Conservation (phyloP, 768 basidiomycete genomes). For the Filobasidium wieringae region DNA sequence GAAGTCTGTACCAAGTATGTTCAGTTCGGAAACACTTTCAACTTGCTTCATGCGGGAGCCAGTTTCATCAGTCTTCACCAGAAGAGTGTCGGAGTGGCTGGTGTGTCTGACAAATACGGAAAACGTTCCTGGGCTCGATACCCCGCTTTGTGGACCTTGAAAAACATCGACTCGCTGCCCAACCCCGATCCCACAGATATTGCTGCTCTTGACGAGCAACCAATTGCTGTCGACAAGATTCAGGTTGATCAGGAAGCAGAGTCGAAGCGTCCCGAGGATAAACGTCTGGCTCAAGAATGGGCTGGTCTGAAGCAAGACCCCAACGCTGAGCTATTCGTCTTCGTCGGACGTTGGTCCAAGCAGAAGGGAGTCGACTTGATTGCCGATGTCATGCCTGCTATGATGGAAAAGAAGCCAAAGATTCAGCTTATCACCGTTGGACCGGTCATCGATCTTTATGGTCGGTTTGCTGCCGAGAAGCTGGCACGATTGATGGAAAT, state of each 20-base stretch:
- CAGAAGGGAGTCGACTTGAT: constrained; percentile 95
- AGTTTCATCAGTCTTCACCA: constrained; percentile 87
- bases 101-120: constrained; percentile 95
- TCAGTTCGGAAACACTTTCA: constrained; percentile 96
- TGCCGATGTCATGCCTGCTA: constrained; percentile 81
- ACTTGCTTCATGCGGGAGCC: constrained; percentile 82
- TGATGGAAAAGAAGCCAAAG: constrained; percentile 71
- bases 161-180: constrained; percentile 86
- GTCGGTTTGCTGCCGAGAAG: constrained; percentile 90
- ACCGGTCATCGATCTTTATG: constrained; percentile 89
- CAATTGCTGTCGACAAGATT: constrained; percentile 58
- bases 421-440: constrained; percentile 83
- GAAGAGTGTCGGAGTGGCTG: constrained; percentile 84
- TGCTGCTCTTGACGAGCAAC: constrained; percentile 69
- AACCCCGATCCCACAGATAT: constrained; percentile 90
- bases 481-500: constrained; percentile 85
- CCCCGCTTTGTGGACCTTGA: constrained; percentile 88
- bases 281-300: constrained; percentile 91
- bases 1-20: constrained; percentile 84
- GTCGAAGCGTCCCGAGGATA: constrained; percentile 77
- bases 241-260: constrained; percentile 69
- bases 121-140: constrained; percentile 95
- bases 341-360: constrained; percentile 96
- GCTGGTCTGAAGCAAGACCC: constrained; percentile 86
- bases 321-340: constrained; percentile 79